Base-by-base conservation (phyloP, 805 yeast species). In the Candida coquimbonensis region DNA sequence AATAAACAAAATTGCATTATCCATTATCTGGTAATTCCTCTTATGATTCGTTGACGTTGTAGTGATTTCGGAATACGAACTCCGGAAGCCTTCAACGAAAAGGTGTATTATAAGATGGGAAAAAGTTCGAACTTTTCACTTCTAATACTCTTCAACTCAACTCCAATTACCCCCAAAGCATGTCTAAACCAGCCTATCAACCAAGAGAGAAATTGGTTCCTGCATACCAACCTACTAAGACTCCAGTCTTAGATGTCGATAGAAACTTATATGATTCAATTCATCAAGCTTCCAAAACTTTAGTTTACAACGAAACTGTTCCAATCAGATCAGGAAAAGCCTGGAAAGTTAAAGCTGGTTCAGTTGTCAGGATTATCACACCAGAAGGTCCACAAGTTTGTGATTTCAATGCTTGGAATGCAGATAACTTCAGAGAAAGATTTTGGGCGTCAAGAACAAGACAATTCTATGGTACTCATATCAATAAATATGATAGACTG, bases 351-450 rank as follows among this genome's bases (percentile, higher is more conserved):
- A 80, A 82, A 16, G 78, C 78, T 19, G 80, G 77, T 24, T 68
- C 74, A 29, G 72, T 80, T 29, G 77, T 81, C 48, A 66, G 86
- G 36, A 67, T 81, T 45, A 74, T 78, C 4, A 76, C 84, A 1
- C 81, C 84, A 3, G 80, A 81, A 53, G 86, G 86, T 5, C 83
- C 87, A 2, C 87, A 81, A 59, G 87, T 81, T 17, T 80, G 84
- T 55, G 86, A 81, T 56, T 72, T 80, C 61, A 80, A 81, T 62
- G 73, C 78, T 43, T 81, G 86, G 86, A 75, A 74, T 53, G 66
- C 66, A 41, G 70, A 76, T 51, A 78, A 80, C 55, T 83, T 81
- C 25, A 65, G 83, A 54, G 86, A 81, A 55, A 64, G 81, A 50
- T 69, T 81, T 55, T 81, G 87, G 86, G 87, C 86, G 14, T 73